A percentile compares a stretch with the other conserved stretches of the same genome.
Conservation (phyloP, 2,329 filamentous ascomycete genomes). For the Alternaria triticimaculans region DNA sequence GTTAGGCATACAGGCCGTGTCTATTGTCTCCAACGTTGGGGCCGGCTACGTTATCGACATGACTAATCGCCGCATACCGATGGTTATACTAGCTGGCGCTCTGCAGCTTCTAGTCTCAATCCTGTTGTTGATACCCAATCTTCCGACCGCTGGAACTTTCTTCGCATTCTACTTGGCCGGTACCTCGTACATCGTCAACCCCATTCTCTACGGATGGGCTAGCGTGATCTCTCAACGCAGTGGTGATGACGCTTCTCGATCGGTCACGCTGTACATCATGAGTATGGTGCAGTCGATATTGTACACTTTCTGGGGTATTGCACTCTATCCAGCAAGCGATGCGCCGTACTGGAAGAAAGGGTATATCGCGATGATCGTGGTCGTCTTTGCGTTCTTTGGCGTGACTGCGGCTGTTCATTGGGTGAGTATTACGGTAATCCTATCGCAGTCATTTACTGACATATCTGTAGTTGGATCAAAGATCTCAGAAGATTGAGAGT, state of each 20-base stretch:
- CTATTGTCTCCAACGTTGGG: constrained; percentile 58
- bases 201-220: constrained; percentile 50
- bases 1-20: constrained; percentile 63
- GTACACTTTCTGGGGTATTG: constrained; percentile 57
- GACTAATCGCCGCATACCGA: constrained; percentile 45
- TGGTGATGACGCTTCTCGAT: constrained; percentile 52
- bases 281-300: constrained; percentile 50
- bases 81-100: constrained; percentile 42
- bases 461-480: neutral
- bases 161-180: constrained; percentile 50
- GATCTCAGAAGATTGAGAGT: neutral
- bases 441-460: neutral
- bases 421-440: constrained; percentile 11
- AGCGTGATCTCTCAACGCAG: constrained; percentile 48
- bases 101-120: constrained; percentile 45
- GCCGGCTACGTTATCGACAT: constrained; percentile 50
- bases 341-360: constrained; percentile 54
- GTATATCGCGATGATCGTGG: constrained; percentile 46
- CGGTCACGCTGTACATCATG: constrained; percentile 52
- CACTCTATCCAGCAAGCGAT: constrained; percentile 52
- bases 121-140: constrained; percentile 42
- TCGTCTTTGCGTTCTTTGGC: constrained; percentile 36
- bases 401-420: constrained; percentile 30
- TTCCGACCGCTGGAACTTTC: constrained; percentile 44
- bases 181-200: constrained; percentile 52